A percentile compares a stretch with the other conserved stretches of the same genome.
Conservation (phyloP, 257 asterid genomes). For the Marsdenia floribunda region DNA sequence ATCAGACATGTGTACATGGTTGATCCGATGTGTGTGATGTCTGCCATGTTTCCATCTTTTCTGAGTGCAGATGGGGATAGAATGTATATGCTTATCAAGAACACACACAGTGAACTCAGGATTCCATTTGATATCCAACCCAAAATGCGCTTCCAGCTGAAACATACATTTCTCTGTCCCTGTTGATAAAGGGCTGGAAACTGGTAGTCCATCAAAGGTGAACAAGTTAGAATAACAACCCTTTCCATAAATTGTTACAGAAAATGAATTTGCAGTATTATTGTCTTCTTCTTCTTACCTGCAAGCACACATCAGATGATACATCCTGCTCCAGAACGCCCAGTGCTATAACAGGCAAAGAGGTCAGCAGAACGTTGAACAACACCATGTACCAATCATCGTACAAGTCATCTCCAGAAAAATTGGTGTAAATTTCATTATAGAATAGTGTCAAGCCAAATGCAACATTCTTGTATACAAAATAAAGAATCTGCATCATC, state of each 20-base stretch:
- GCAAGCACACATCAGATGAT: conserved; percentile 51
- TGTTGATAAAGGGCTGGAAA: conserved; percentile 59
- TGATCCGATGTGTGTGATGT: conserved; percentile 45
- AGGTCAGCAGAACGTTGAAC: conserved; percentile 64
- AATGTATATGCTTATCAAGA: conserved; percentile 27
- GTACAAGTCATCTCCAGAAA: conserved; percentile 51
- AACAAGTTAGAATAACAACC: not conserved
- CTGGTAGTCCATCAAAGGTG: conserved; percentile 15
- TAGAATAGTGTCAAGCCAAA: conserved; percentile 68
- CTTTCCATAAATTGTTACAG: too few species aligned
- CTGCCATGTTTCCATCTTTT: conserved; percentile 36
- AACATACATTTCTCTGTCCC: conserved; percentile 44
- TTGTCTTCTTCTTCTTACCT: conserved; percentile 29
- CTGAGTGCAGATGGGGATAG: conserved; percentile 34
- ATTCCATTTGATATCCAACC: conserved; percentile 57
- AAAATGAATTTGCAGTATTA: not conserved
- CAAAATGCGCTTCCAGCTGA: conserved; percentile 47
- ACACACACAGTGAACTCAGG: conserved; percentile 38
- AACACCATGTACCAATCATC: conserved; percentile 72
- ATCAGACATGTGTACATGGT: conserved; percentile 52
- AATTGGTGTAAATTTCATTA: conserved; percentile 45
- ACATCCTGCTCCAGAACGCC: conserved; percentile 72
- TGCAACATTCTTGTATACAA: conserved; percentile 58
- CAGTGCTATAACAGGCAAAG: conserved; percentile 60
- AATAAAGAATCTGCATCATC: conserved; percentile 53